A percentile compares a stretch with the other conserved stretches of the same genome.
Evolutionary conservation across 1,284 basidiomycete genomes (phyloP).

Genomic region (Puccinia coronata): DNA sequence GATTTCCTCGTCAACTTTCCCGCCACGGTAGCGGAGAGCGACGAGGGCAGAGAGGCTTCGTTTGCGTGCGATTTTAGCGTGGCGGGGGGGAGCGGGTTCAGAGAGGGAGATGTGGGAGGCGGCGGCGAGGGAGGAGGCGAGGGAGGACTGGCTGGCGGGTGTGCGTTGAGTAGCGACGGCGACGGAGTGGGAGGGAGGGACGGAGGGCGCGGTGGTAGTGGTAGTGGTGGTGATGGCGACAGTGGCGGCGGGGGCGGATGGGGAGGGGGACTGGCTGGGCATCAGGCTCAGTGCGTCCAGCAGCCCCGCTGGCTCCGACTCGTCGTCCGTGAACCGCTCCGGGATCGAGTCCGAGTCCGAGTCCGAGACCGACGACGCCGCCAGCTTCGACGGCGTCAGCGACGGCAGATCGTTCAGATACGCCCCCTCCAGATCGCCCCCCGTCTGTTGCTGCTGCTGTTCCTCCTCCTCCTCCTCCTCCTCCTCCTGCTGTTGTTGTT

Average conservation of each 20-base stretch:
- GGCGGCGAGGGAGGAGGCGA: not conserved
- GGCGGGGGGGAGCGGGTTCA: not conserved
- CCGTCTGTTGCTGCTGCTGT: too few relatives aligned
- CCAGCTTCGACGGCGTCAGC: slow-evolving; percentile 24
- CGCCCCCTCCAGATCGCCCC: too few relatives aligned
- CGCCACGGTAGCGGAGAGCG: slow-evolving; percentile 21
- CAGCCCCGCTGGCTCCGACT: not conserved
- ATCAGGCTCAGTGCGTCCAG: not conserved
- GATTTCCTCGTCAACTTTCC: slow-evolving; percentile 15
- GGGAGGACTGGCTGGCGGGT: not conserved
- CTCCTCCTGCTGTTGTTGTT: too few relatives aligned
- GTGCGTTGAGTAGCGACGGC: too few relatives aligned
- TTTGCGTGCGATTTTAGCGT: slow-evolving; percentile 14
- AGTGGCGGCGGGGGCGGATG: not conserved
- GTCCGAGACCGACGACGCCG: not conserved
- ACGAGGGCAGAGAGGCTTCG: slow-evolving; percentile 21
- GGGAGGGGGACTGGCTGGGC: not conserved
- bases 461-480: too few relatives aligned
- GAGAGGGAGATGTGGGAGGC: not conserved
- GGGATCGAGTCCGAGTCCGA: slow-evolving; percentile 23
- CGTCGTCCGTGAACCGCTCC: slow-evolving; percentile 16
- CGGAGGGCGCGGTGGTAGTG: too few relatives aligned
- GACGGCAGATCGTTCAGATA: slow-evolving; percentile 16
- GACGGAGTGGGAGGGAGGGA: not conserved
- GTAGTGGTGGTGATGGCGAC: too few relatives aligned